Conservation (phyloP, 2,329 filamentous ascomycete genomes). For the Paecilomyces formosus region DNA sequence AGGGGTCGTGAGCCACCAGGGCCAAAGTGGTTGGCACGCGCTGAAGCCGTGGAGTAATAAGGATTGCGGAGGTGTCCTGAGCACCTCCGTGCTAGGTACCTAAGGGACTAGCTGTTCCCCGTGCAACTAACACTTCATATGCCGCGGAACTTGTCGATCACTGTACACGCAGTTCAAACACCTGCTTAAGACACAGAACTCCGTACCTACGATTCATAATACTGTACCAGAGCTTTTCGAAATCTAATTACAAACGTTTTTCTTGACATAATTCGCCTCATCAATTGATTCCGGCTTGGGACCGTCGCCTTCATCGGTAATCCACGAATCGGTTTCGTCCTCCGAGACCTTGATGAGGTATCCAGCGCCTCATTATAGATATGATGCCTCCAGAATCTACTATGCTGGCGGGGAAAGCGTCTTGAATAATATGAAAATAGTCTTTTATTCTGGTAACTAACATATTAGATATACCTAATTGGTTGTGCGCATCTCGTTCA, state of each 20-base stretch:
- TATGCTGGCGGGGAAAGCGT: neutral
- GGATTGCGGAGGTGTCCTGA: neutral
- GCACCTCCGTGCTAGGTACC: neutral
- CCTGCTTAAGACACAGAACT: neutral
- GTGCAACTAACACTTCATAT: neutral
- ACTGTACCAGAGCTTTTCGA: neutral
- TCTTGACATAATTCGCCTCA: neutral
- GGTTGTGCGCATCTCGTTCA: neutral
- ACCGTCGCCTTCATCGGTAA: neutral
- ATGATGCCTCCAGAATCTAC: neutral
- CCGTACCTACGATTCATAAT: neutral
- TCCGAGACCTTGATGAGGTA: neutral
- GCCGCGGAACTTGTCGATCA: neutral
- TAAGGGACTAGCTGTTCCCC: neutral
- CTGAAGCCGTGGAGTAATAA: neutral
- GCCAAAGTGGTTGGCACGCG: slow-evolving; percentile 1
- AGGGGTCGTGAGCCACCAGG: slow-evolving; percentile 2
- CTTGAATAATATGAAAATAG: neutral
- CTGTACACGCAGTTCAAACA: neutral
- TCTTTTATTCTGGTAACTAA: neutral
- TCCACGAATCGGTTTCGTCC: neutral
- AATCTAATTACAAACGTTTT: neutral
- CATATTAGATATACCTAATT: neutral
- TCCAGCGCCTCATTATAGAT: neutral
- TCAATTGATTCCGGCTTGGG: neutral